Evolutionary conservation across 2,329 filamentous ascomycete species (phyloP), one percentile per base, ranked within the genome.

Genomic region (Neonectria hederae): DNA sequence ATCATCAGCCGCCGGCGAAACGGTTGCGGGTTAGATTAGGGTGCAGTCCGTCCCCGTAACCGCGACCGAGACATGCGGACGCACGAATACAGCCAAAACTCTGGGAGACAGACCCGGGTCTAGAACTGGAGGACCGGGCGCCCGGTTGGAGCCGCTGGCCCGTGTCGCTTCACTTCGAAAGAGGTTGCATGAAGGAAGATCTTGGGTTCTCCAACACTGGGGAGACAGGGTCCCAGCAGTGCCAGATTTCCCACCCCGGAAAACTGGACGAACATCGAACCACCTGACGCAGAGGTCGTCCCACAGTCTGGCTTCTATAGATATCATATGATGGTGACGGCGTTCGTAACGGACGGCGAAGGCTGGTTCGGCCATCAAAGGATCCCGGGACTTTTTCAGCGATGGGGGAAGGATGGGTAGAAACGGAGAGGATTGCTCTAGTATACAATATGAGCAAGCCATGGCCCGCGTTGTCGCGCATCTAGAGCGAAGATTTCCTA

Each of bases 271-370:
- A 68, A 69, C 55, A 71, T 74, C 72, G 72, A 71, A 74, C 72
- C 72, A 74, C 65, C 66, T 67, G 63, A 70, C 68, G 62, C 67
- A 66, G 54, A 56, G 40, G 62, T 74, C 71, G 65, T 63, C 58
- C 72, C 72, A 74, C 66, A 64, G 63, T 40, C 61, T 56, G 46
- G 64, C 64, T 63, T 52, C 59, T 32, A 57, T 32, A 40, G 38
- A 24, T 57, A 73, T 73, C 71, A 73, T 73, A 56, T 70, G 68
- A 73, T 69, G 62, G 64, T 69, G 71, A 73, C 63, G 68, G 51
- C 49, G 61, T 26, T 45, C 22, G 19, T 26, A 32, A 54, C 17
- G 28, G 13, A 32, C 42, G n/a, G n/a, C 26, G 60, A 58, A 38
- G 42, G 32, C 49, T 59, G 60, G 57, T 63, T 63, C 60, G 60